A percentile compares a stretch with the other conserved stretches of the same genome.
Evolutionary conservation across 768 basidiomycete species (phyloP).

Genomic region (Boletus rubroflammeus): DNA sequence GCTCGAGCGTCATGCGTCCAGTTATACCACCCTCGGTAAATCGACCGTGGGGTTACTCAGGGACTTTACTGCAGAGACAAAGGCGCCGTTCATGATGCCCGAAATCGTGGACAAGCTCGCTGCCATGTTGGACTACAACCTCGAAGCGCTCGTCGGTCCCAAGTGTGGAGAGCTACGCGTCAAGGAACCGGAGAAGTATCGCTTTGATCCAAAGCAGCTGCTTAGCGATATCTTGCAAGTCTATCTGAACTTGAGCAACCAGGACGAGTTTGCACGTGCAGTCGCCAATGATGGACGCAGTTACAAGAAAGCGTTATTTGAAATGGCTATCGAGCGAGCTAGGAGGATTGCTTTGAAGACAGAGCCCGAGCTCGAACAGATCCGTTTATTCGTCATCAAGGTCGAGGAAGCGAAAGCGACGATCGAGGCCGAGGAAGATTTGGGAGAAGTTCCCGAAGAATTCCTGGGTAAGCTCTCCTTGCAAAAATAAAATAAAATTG

Average conservation of each 20-base stretch:
- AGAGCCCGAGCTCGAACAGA: constrained; percentile 66
- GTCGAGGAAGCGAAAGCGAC: constrained; percentile 81
- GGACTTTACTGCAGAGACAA: constrained; percentile 88
- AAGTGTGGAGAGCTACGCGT: constrained; percentile 84
- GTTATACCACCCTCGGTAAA: constrained; percentile 82
- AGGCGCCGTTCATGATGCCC: constrained; percentile 89
- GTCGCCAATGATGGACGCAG: constrained; percentile 94
- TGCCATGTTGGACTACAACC: constrained; percentile 94
- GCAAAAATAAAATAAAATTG: background rate
- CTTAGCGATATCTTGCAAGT: constrained; percentile 87
- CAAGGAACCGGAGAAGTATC: constrained; percentile 81
- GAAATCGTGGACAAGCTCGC: constrained; percentile 95
- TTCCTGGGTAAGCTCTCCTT: constrained; percentile 66
- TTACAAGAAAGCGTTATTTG: constrained; percentile 82
- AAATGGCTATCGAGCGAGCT: constrained; percentile 68
- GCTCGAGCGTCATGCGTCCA: constrained; percentile 81
- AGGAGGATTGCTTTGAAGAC: constrained; percentile 64
- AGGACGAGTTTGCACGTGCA: constrained; percentile 73
- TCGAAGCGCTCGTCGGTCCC: constrained; percentile 85
- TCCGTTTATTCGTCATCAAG: constrained; percentile 67
- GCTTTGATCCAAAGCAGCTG: constrained; percentile 79
- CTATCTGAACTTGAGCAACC: constrained; percentile 82
- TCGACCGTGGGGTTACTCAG: constrained; percentile 90
- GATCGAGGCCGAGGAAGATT: constrained; percentile 85
- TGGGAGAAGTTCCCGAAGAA: constrained; percentile 93